Conservation (phyloP, 306 rosid genomes). For the Sphenostylis stenocarpa region DNA sequence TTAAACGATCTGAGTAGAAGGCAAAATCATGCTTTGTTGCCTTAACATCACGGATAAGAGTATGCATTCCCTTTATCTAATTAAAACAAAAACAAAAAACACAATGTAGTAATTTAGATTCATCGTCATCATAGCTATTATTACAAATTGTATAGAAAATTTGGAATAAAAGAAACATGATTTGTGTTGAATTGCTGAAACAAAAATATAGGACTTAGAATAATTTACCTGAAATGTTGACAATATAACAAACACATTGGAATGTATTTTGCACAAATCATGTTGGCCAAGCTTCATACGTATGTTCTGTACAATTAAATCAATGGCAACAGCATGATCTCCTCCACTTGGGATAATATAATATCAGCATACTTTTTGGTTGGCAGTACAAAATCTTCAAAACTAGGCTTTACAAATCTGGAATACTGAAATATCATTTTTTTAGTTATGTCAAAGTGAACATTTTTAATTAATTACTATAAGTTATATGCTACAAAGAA, state of each 20-base stretch:
- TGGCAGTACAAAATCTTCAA: constrained; percentile 84
- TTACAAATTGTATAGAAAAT: too few relatives aligned
- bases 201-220: too few relatives aligned
- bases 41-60: constrained; percentile 76
- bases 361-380: constrained; percentile 88
- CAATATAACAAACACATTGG: constrained; percentile 66
- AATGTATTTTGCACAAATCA: constrained; percentile 85
- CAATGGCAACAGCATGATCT: constrained; percentile 82
- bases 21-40: constrained; percentile 84
- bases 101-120: neutral
- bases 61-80: constrained; percentile 90
- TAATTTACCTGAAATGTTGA: constrained; percentile 82
- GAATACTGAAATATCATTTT: constrained; percentile 53
- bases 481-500: neutral
- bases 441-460: neutral
- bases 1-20: constrained; percentile 78
- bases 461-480: neutral
- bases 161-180: too few relatives aligned
- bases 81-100: neutral
- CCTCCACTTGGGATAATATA: constrained; percentile 85
- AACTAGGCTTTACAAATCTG: constrained; percentile 83
- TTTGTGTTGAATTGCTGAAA: too few relatives aligned
- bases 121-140: too few relatives aligned
- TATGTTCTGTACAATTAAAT: constrained; percentile 84
- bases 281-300: constrained; percentile 90